phyloP scores from a whole-genome alignment of 2,329 filamentous ascomycete genomes.

The Xylaria sp. region DNA sequence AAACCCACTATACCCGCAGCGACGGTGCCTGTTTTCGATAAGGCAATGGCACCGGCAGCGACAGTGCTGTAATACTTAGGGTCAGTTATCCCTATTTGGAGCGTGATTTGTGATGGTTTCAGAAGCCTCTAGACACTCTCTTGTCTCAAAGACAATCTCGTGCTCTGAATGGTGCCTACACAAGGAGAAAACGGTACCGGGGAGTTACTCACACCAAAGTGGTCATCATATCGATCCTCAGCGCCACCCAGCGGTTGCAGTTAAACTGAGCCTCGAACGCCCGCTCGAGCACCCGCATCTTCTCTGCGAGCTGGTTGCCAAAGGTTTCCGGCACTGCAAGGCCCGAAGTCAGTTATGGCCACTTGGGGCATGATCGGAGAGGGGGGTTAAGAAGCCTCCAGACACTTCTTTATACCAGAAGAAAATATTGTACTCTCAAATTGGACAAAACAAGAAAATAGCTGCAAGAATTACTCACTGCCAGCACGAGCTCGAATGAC shows the following conservation, averaged over 20 bases:
- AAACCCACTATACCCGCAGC: conserved; percentile 65
- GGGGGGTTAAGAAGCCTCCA: too few species aligned
- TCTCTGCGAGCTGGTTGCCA: conserved; percentile 59
- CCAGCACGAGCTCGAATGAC: conserved; percentile 62
- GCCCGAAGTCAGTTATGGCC: too few species aligned
- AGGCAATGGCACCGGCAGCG: conserved; percentile 62
- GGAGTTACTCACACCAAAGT: conserved; percentile 53
- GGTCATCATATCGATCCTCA: conserved; percentile 65
- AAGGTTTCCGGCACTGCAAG: conserved; percentile 56
- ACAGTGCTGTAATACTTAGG: conserved; percentile 47
- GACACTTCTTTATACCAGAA: too few species aligned
- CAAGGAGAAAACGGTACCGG: neutral
- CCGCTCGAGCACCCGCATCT: conserved; percentile 58
- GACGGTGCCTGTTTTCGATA: conserved; percentile 58
- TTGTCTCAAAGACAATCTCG: neutral
- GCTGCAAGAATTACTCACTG: conserved; percentile 35
- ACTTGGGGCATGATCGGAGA: too few species aligned
- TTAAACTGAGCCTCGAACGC: conserved; percentile 63
- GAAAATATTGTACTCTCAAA: too few species aligned
- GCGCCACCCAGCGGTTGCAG: conserved; percentile 66
- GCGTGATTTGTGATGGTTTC: neutral
- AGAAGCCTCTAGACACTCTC: neutral
- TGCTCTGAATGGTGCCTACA: too few species aligned
- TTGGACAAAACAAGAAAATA: too few species aligned
- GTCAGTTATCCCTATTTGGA: neutral